Evolutionary conservation across 192 early-diverging fungal species (phyloP).

Genomic region (Entrophospora sp.): DNA sequence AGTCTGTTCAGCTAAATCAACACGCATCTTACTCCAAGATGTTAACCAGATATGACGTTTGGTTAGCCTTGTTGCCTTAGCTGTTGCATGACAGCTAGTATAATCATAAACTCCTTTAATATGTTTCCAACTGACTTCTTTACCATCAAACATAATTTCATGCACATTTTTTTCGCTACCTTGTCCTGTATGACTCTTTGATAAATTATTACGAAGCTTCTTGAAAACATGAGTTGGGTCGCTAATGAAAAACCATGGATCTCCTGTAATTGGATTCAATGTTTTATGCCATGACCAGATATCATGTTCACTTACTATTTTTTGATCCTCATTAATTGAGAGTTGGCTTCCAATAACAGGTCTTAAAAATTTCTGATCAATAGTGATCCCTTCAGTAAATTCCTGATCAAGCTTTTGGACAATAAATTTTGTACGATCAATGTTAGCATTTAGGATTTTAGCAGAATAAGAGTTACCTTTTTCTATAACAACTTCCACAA

Average conservation of each 20-base stretch:
- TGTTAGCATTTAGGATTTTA: neutral
- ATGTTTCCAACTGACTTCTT: neutral
- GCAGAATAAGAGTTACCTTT: neutral
- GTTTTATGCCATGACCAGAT: no score
- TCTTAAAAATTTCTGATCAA: no score
- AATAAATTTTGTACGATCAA: neutral
- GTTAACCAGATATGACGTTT: neutral
- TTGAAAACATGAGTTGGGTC: neutral
- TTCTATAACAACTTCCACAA: neutral
- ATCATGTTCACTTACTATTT: no score
- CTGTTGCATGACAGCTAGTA: neutral
- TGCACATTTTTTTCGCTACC: neutral
- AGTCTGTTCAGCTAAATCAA: neutral
- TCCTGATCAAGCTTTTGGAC: no score
- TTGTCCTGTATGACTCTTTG: no score
- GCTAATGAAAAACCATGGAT: neutral
- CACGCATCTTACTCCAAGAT: neutral
- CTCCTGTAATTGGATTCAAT: neutral
- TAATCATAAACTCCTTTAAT: neutral
- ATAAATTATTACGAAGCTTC: no score
- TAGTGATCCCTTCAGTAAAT: no score
- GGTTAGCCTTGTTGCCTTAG: neutral
- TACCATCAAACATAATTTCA: neutral
- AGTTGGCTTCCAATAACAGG: no score
- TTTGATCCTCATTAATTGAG: no score